These are phyloP conservation scores for Xylaria longipes DNA, from an alignment of 495 filamentous ascomycete genomes.

Conservation along the genomic window DNA sequence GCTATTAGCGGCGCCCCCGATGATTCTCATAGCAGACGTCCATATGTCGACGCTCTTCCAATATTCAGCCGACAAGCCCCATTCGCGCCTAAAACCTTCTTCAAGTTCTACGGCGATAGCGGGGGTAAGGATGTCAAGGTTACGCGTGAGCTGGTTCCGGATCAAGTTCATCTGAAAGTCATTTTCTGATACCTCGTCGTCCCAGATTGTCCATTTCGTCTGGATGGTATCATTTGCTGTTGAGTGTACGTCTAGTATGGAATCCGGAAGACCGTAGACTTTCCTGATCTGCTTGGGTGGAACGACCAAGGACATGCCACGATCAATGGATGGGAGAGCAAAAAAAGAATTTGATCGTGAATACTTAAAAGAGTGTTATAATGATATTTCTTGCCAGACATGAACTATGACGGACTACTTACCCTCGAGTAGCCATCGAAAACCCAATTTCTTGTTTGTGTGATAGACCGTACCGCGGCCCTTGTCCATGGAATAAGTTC, in stretches of 20 bases:
- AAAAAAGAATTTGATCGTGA: background rate
- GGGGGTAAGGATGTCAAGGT: background rate
- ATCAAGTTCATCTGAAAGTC: background rate
- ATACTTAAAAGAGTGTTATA: background rate
- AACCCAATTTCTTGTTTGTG: no score
- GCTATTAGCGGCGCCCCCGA: background rate
- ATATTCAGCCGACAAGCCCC: background rate
- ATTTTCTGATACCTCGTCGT: background rate
- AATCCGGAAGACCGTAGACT: slow-evolving; percentile 5
- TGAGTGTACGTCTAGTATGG: background rate
- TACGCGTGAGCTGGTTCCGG: background rate
- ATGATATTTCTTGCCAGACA: background rate
- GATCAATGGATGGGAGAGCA: background rate
- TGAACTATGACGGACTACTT: background rate
- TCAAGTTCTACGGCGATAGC: background rate
- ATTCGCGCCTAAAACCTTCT: background rate
- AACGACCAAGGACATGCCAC: background rate
- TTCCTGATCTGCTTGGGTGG: background rate
- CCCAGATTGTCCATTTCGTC: background rate
- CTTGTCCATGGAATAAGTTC: no score
- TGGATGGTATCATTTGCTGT: background rate
- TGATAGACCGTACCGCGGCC: no score
- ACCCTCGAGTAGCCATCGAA: no score
- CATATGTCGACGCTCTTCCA: background rate
- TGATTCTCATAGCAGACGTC: background rate